These are phyloP conservation scores for Lepidium aucheri DNA, from an alignment of 345 rosid species.

Conservation along the genomic window DNA sequence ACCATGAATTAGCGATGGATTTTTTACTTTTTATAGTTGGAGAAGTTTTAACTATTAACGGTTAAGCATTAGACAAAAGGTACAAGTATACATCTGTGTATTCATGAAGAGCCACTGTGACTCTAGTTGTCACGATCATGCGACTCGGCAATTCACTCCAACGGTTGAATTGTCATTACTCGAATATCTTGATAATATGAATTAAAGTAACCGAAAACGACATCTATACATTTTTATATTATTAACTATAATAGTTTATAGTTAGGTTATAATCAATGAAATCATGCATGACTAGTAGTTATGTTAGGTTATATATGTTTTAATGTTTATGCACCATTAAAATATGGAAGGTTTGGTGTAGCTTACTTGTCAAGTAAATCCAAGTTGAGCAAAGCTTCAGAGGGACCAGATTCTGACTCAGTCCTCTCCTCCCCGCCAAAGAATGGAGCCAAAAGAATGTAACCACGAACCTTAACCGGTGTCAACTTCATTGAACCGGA, in stretches of 20 bases:
- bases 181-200: not conserved
- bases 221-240: not conserved
- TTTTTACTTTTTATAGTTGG: no score
- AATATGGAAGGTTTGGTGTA: conserved; percentile 3
- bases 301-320: not conserved
- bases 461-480: conserved; percentile 69
- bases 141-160: conserved; percentile 21
- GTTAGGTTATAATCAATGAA: conserved; percentile 9
- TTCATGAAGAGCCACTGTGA: conserved; percentile 22
- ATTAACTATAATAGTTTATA: not conserved
- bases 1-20: no score
- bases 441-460: conserved; percentile 73
- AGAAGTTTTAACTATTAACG: no score
- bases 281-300: conserved; percentile 14
- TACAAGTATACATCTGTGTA: conserved; percentile 8
- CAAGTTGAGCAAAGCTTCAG: conserved; percentile 48
- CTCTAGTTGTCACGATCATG: conserved; percentile 23
- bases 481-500: conserved; percentile 30
- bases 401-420: conserved; percentile 65
- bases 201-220: conserved; percentile 22
- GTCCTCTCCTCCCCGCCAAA: conserved; percentile 78
- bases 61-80: not conserved
- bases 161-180: conserved; percentile 9
- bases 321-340: not conserved
- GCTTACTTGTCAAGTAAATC: conserved; percentile 72